Conservation (phyloP, 805 yeast species). For the Teunomyces stri region DNA sequence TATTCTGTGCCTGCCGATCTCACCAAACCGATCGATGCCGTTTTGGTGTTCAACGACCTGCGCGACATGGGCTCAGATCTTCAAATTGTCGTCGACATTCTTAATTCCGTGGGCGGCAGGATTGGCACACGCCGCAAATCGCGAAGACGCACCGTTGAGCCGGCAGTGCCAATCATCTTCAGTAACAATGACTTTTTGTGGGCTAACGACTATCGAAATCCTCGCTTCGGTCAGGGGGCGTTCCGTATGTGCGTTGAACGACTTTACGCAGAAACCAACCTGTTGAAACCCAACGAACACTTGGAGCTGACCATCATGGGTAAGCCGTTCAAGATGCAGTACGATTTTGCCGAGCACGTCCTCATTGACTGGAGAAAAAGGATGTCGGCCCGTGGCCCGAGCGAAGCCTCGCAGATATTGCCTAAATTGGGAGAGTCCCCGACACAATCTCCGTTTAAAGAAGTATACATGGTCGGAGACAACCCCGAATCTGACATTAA, state of each 20-base stretch:
- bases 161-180: slow-evolving; percentile 70
- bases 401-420: slow-evolving; percentile 23
- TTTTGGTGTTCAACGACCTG: slow-evolving; percentile 85
- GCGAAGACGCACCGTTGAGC: slow-evolving; percentile 26
- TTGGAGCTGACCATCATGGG: slow-evolving; percentile 58
- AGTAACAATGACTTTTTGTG: slow-evolving; percentile 83
- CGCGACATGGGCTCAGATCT: slow-evolving; percentile 83
- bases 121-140: slow-evolving; percentile 56
- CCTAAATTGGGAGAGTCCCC: slow-evolving; percentile 48
- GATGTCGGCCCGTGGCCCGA: slow-evolving; percentile 17
- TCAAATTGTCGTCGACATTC: slow-evolving; percentile 71
- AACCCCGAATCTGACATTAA: slow-evolving; percentile 90
- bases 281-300: slow-evolving; percentile 29
- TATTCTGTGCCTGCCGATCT: slow-evolving; percentile 38
- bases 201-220: slow-evolving; percentile 77
- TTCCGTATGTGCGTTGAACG: slow-evolving; percentile 62
- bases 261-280: slow-evolving; percentile 54
- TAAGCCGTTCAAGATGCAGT: slow-evolving; percentile 76
- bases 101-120: slow-evolving; percentile 60
- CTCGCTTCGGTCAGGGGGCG: slow-evolving; percentile 92
- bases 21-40: slow-evolving; percentile 59
- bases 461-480: slow-evolving; percentile 95
- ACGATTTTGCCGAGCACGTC: slow-evolving; percentile 78
- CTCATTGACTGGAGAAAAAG: slow-evolving; percentile 54
- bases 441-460: slow-evolving; percentile 35